These are phyloP conservation scores for Didymella exigua DNA, from an alignment of 2,329 filamentous ascomycete species.

Conservation along the genomic window DNA sequence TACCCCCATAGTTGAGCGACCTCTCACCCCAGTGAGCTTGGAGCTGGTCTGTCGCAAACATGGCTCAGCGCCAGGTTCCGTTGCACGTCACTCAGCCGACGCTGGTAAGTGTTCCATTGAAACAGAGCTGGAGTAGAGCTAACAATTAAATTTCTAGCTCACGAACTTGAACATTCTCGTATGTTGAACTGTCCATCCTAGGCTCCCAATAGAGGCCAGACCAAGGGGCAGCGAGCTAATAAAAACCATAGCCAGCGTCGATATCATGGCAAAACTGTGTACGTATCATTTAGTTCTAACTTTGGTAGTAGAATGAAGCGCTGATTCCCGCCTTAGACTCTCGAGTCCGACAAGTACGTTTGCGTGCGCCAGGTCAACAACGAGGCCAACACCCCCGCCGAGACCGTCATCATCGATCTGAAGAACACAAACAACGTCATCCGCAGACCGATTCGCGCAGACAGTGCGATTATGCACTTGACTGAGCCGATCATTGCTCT, in stretches of 20 bases:
- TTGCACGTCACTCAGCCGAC: conserved; percentile 79
- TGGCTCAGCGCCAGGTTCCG: conserved; percentile 83
- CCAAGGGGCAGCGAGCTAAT: conserved; percentile 38
- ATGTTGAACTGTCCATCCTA: conserved; percentile 34
- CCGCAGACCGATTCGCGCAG: conserved; percentile 93
- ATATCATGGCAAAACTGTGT: conserved; percentile 91
- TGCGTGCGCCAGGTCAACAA: conserved; percentile 91
- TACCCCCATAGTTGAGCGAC: conserved; percentile 40
- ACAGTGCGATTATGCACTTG: conserved; percentile 99
- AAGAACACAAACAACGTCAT: conserved; percentile 98
- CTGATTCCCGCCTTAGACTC: conserved; percentile 66
- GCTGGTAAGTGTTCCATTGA: conserved; percentile 60
- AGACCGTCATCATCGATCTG: conserved; percentile 97
- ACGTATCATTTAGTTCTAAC: conserved; percentile 48
- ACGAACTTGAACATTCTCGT: conserved; percentile 57
- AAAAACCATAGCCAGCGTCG: conserved; percentile 61
- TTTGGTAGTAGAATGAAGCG: conserved; percentile 11
- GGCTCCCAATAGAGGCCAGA: conserved; percentile 22
- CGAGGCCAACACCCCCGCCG: conserved; percentile 79
- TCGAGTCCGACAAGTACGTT: conserved; percentile 96
- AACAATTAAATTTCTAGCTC: conserved; percentile 46
- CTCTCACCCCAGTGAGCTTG: conserved; percentile 46
- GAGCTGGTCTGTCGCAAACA: conserved; percentile 51
- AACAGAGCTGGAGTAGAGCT: conserved; percentile 27
- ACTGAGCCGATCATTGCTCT: conserved; percentile 93